These are phyloP conservation scores for Cryphonectria parasitica DNA, from an alignment of 2,329 filamentous ascomycete species.

Conservation along the genomic window DNA sequence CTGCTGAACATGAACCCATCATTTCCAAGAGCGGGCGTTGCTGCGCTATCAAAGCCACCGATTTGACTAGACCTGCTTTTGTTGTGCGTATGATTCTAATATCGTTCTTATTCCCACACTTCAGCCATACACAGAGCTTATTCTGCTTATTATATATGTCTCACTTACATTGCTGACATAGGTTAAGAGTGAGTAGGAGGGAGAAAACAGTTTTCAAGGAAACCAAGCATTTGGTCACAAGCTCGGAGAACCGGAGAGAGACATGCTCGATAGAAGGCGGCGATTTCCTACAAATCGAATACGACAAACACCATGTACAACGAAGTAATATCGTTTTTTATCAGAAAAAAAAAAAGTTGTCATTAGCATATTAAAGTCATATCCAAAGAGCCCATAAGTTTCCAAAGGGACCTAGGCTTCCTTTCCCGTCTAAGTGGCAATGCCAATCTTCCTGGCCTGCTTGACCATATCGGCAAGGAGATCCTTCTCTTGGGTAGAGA, in stretches of 20 bases:
- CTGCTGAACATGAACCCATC: not conserved
- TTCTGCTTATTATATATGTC: not conserved
- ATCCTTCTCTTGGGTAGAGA: slow-evolving; percentile 35
- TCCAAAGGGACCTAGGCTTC: not conserved
- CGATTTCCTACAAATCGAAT: no score
- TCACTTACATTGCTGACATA: not conserved
- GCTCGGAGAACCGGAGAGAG: no score
- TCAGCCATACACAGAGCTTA: not conserved
- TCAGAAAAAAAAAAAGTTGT: not conserved
- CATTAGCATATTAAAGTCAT: slow-evolving; percentile 1
- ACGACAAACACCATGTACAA: no score
- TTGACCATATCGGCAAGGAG: slow-evolving; percentile 39
- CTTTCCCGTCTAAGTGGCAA: slow-evolving; percentile 12
- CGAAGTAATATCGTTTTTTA: not conserved
- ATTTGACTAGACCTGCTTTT: not conserved
- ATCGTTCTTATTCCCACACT: not conserved
- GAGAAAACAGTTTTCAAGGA: not conserved
- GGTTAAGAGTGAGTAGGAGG: not conserved
- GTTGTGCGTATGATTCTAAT: not conserved
- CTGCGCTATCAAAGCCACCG: not conserved
- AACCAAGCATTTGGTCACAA: no score
- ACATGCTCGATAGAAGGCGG: no score
- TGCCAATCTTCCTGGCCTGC: slow-evolving; percentile 30
- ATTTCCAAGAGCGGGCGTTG: not conserved
- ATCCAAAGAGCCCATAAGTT: not conserved